Base-by-base conservation (phyloP, 2,329 filamentous ascomycete genomes). In the Pseudocercospora fuligena region DNA sequence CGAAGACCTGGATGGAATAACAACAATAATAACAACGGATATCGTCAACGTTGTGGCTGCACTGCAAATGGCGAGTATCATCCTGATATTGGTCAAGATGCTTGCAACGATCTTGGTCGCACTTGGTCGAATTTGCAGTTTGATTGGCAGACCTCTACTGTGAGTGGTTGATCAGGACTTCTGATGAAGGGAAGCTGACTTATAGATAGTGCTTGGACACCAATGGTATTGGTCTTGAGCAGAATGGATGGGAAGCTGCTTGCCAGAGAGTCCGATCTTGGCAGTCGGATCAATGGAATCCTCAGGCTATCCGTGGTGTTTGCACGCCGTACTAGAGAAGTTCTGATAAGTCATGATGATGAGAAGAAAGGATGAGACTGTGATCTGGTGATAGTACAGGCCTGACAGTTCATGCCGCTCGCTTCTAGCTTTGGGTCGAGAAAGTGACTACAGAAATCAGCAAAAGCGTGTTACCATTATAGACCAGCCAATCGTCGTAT, bases 401-500 rank as follows among this genome's bases (percentile, higher is more conserved):
- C 27, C 27, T 27, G 27, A 27, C 27, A n/a, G n/a, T n/a, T n/a
- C n/a, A n/a, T n/a, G n/a, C 8, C 29, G 29, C 29, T 31, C 8
- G 4, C 29, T 31, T 5, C 8, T 31, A 31, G 29, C 8, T 31
- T 7, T 7, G 8, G 29, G 29, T 7, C 8, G 29, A 9, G 29
- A 7, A 31, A 31, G 29, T 31, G 29, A 31, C 2, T 8, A 31
- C 8, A 7, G 5, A 7, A 31, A 9, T 31, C 29, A 31, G 8
- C 8, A 31, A 31, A 31, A 31, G 29, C 8, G 29, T 31, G 29
- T 31, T 31, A 31, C 29, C 29, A 33, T 61, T 16, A 61, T 14
- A 65, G 16, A 23, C 58, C 63, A 58, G 76, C 79, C 66, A 84
- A 65, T 54, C 79, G 76, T 69, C 81, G 77, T 12, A 84, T 69